Base-by-base conservation (phyloP, 352 stramenopile genomes). In the Globisporangium orthogonon region DNA sequence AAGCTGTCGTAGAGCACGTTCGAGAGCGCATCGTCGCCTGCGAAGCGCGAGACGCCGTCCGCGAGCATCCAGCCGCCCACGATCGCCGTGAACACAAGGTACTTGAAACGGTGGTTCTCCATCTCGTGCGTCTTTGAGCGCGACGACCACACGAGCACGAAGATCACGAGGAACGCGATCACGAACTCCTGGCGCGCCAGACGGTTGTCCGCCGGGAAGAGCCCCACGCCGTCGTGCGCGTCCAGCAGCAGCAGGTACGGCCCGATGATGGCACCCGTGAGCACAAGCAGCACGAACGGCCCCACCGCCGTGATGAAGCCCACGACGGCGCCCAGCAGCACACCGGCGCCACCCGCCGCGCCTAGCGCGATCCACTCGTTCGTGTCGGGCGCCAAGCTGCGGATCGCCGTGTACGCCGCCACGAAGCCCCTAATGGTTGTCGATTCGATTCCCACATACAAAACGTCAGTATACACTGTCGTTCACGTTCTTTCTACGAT, bases 71-170 rank as follows among this genome's bases (percentile, higher is more conserved):
- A 95, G 41, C 83, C 83, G 50, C 86, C 86, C 0, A 74, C 76
- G 29, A 90, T 61, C 6, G 75, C 64, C 33, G 81, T 82, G 49
- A 95, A 87, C n/a, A 92, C 6, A 2, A 93, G 73, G 59, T 95
- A 95, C 71, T 95, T 95, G 74, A 95, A 89, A 15, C 86, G 83
- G 70, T 95, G 86, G 73, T 90, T 93, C 66, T 95, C 86, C 28
- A 92, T 66, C 49, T 95, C 86, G 9, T 66, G 68, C 5, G 79
- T 87, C 76, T 95, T 95, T 61, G 81, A 92, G 30, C 58, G 60
- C 1, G 81, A 91, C 47, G 69, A 72, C 52, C 80, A 93, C n/a
- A 95, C 68, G 37, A 95, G 71, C 62, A 91, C 66, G 54, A 91
- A 95, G 61, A 95, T 89, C 54, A 95, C 86, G 49, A 89, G 81